A percentile compares a stretch with the other conserved stretches of the same genome.
These are phyloP conservation scores for Trypanosoma caninum DNA, from an alignment of 208 protist species.

Conservation along the genomic window DNA sequence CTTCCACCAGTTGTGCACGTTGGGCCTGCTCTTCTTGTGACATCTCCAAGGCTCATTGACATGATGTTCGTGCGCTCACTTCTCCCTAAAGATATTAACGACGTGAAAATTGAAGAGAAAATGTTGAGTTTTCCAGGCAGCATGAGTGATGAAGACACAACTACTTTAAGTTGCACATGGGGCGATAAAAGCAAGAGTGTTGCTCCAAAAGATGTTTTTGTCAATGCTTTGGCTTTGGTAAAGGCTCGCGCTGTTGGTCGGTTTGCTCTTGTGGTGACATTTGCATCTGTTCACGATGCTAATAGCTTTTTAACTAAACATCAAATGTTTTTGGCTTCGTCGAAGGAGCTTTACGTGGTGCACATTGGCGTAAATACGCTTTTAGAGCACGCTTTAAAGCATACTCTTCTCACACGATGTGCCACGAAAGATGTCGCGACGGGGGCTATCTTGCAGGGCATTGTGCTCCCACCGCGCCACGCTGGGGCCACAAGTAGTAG, in stretches of 20 bases:
- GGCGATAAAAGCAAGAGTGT: background rate
- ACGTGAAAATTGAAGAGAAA: slow-evolving; percentile 25
- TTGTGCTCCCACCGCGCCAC: slow-evolving; percentile 38
- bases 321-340: slow-evolving; percentile 37
- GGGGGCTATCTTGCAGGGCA: slow-evolving; percentile 51
- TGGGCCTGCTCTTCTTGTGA: slow-evolving; percentile 43
- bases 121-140: slow-evolving; percentile 26
- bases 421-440: slow-evolving; percentile 21
- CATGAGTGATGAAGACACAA: slow-evolving; percentile 8
- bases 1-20: slow-evolving; percentile 37
- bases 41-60: slow-evolving; percentile 32
- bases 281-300: slow-evolving; percentile 37
- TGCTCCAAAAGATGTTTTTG: slow-evolving; percentile 6
- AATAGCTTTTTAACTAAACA: slow-evolving; percentile 49
- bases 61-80: slow-evolving; percentile 13
- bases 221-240: slow-evolving; percentile 25
- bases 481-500: background rate
- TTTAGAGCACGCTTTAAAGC: slow-evolving; percentile 23
- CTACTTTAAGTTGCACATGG: background rate
- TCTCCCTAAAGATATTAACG: background rate
- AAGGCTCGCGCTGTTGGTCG: slow-evolving; percentile 35
- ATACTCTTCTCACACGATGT: slow-evolving; percentile 25
- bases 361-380: slow-evolving; percentile 32
- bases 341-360: slow-evolving; percentile 32
- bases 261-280: slow-evolving; percentile 43